Conservation (phyloP, 345 rosid species). For the Sisymbrium irio region DNA sequence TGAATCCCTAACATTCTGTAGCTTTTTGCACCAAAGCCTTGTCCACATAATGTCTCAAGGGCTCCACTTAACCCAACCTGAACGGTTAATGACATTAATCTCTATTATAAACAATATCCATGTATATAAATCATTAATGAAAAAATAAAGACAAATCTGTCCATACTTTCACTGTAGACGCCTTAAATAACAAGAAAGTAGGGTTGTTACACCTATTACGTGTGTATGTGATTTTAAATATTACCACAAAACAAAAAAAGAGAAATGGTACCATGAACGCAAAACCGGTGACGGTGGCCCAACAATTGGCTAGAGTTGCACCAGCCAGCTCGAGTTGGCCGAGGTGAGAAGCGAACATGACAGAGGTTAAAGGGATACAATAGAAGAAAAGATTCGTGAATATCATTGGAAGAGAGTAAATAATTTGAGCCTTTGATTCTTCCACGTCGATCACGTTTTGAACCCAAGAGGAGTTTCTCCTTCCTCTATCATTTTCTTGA, state of each 20-base stretch:
- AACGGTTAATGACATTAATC: neutral
- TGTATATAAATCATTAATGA: neutral
- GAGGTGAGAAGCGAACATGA: constrained; percentile 81
- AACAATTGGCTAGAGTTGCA: constrained; percentile 85
- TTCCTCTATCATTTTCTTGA: neutral
- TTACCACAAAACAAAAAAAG: neutral
- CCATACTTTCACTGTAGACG: neutral
- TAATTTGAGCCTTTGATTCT: constrained; percentile 60
- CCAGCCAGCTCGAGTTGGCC: constrained; percentile 74
- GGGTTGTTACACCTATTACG: neutral
- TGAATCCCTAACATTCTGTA: constrained; percentile 66
- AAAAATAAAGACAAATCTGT: neutral
- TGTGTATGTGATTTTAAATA: neutral
- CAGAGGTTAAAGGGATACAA: constrained; percentile 58
- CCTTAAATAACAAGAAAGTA: neutral
- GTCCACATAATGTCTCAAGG: constrained; percentile 88
- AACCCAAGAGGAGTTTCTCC: constrained; percentile 31
- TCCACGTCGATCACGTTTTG: constrained; percentile 42
- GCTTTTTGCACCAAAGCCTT: constrained; percentile 69
- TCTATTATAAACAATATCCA: neutral
- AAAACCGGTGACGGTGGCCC: constrained; percentile 77
- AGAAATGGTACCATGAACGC: constrained; percentile 59
- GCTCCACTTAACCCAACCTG: constrained; percentile 78
- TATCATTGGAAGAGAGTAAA: constrained; percentile 66
- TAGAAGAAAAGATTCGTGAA: constrained; percentile 54